Evolutionary conservation across 768 basidiomycete genomes (phyloP), one percentile per base, ranked within the genome.

Genomic region (Mycena amicta): DNA sequence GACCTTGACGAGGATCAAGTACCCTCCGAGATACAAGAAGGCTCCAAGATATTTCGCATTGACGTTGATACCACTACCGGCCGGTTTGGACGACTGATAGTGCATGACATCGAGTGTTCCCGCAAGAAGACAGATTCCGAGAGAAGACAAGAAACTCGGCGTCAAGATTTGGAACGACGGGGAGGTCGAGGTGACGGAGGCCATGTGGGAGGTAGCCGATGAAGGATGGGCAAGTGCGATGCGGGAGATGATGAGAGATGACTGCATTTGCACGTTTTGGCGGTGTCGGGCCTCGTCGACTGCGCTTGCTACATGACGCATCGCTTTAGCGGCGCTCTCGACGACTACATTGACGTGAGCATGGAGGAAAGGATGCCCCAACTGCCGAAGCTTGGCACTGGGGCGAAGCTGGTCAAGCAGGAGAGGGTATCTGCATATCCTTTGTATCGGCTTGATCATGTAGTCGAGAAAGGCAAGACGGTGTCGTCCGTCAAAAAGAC

Each of bases 391-490:
- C 15, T 69, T 56, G 60, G 75, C 75, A 15, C 73, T 67, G 3
- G 75, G 70, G 50, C 72, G 71, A 31, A 97, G 81, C 65, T 90
- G 87, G 56, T 87, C 88, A 45, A 99, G 83, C 8, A 99, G 81
- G 51, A 98, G 81, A 18, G 95, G 93, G 69, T 99, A 99, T 65
- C 89, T 92, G 82, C 95, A 98, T 50, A 99, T 89, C 51, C 95
- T 80, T 72, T 99, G 96, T 16, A 98, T 83, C n/a, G 96, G 96
- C 72, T 94, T 94, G 75, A 99, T 98, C 75, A 98, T 82, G 69
- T 95, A 95, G 74, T 98, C 96, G 64, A 84, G 75, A 71, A 91
- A 86, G 56, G 80, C 79, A 33, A 91, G 81, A 22, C 83, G 82
- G 13, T 75, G 71, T 20, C 70, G 65, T 20, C 58, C 45, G 29